Base-by-base conservation (phyloP, 2,329 filamentous ascomycete genomes). In the Arthrocladium fulminans region DNA sequence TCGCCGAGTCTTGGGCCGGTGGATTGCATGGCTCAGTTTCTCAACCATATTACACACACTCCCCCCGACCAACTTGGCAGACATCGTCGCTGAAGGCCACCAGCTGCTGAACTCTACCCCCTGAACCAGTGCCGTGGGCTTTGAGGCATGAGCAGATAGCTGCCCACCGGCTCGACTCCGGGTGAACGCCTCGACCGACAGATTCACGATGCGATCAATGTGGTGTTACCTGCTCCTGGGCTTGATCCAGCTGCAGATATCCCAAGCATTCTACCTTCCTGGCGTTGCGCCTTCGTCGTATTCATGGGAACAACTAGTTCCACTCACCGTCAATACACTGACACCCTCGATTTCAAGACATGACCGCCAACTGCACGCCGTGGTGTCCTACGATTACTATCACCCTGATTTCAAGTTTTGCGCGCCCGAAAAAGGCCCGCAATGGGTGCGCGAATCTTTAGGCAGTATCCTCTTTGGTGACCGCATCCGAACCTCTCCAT, bases 401-500 rank as follows among this genome's bases (percentile, higher is more conserved):
- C 81, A 92, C 60, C 79, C 82, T 4, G 77, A 77, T 2, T 94
- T 98, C 68, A 81, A 86, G 62, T 95, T 96, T 73, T 98, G 92
- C 68, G 71, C 77, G 58, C 92, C 90, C 1, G 71, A 84, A 48
- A 81, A 75, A 52, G 87, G 87, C 2, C 82, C 88, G 7, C 67
- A 89, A 64, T 78, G 85, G 71, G 80, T 94, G 19, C 83, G 86
- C 34, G 92, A 96, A 70, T 92, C 86, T 55, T 68, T 98, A 54
- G 92, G 92, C 20, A 96, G 90, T 73, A 98, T 98, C 63, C 70
- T 98, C 45, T 98, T 98, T 60, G 92, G 92, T 57, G 92, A 98
- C 69, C 81, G 92, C 49, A 98, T 98, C 70, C 88, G 88, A 71
- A 94, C 88, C n/a, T 97, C 90, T 29, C 87, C 90, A 0, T 95